Conservation (phyloP, 1,284 basidiomycete species). For the Ustilago loliicola region DNA sequence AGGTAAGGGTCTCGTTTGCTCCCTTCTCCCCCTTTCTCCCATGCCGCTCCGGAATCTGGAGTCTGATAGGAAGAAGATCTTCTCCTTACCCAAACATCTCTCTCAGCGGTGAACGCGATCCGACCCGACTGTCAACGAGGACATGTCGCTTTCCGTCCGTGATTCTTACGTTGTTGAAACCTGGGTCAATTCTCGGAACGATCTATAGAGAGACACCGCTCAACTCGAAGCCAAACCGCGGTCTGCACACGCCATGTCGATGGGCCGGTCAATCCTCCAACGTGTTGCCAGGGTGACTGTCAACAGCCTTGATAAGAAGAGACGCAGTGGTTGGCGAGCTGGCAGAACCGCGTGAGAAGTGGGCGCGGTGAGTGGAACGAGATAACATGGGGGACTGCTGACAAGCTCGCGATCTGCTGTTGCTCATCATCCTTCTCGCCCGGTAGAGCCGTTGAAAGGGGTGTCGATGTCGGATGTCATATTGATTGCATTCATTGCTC, state of each 20-base stretch:
- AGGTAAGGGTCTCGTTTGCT: conserved; percentile 15
- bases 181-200: background rate
- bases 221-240: background rate
- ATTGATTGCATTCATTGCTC: background rate
- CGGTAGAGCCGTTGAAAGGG: no score
- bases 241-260: background rate
- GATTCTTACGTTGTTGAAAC: background rate
- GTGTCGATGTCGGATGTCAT: background rate
- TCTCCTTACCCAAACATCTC: background rate
- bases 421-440: no score
- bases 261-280: background rate
- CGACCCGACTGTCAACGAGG: conserved; percentile 7
- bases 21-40: background rate
- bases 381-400: no score
- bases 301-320: background rate
- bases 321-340: background rate
- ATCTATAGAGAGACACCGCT: background rate
- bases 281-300: background rate
- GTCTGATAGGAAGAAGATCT: background rate
- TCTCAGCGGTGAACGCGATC: background rate
- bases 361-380: background rate
- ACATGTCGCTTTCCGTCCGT: conserved; percentile 12
- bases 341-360: background rate
- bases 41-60: background rate
- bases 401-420: no score